These are phyloP conservation scores for Hibiscus syriacus DNA, from an alignment of 345 rosid genomes.

Conservation along the genomic window DNA sequence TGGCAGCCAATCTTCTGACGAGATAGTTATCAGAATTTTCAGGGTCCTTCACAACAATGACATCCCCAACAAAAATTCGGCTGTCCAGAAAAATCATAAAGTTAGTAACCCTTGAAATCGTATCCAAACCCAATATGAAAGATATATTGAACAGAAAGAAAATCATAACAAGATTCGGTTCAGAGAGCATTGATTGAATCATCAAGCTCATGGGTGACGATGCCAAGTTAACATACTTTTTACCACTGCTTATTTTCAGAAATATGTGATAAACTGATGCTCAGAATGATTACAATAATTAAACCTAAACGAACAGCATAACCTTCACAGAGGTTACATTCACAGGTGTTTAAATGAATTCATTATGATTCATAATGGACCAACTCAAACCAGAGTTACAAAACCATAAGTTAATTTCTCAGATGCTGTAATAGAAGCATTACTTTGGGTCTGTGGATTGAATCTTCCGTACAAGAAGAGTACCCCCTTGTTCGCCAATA, in stretches of 20 bases:
- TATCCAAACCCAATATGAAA: background rate
- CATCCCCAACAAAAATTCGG: conserved; percentile 78
- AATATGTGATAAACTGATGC: background rate
- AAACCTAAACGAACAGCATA: background rate
- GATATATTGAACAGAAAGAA: background rate
- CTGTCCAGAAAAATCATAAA: conserved; percentile 28
- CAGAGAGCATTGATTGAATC: background rate
- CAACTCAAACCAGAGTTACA: background rate
- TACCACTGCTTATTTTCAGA: background rate
- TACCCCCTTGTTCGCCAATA: conserved; percentile 48
- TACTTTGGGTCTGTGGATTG: conserved; percentile 57
- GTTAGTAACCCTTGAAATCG: conserved; percentile 4
- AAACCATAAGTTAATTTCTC: background rate
- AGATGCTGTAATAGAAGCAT: conserved; percentile 5
- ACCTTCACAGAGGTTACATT: background rate
- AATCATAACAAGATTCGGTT: background rate
- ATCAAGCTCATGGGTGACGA: background rate
- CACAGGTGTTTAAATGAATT: background rate
- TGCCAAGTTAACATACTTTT: background rate
- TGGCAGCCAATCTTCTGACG: conserved; percentile 85
- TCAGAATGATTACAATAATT: background rate
- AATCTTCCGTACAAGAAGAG: conserved; percentile 84
- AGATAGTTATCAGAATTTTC: conserved; percentile 39
- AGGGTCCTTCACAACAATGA: conserved; percentile 84
- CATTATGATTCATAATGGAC: background rate